A percentile compares a stretch with the other conserved stretches of the same genome.
These are phyloP conservation scores for Ceratobasidium sp. DNA, from an alignment of 1,284 basidiomycete genomes.

Conservation along the genomic window DNA sequence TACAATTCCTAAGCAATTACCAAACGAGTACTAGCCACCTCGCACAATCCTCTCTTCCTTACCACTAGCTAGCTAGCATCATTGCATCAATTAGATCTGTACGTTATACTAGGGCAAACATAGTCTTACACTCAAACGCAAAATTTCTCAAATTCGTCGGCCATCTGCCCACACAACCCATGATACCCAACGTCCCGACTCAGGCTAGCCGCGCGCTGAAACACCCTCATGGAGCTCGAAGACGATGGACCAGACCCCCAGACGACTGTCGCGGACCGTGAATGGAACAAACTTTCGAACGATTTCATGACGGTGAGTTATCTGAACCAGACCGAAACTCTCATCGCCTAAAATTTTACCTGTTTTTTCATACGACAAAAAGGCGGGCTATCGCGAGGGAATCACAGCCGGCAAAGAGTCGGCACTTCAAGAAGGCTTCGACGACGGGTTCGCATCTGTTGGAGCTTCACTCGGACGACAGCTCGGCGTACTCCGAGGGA, in stretches of 20 bases:
- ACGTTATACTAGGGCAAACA: background rate
- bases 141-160: background rate
- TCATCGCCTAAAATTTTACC: constrained; percentile 3
- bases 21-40: background rate
- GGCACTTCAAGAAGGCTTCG: constrained; percentile 83
- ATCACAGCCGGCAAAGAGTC: constrained; percentile 87
- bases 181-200: background rate
- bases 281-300: constrained; percentile 48
- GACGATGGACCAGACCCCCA: constrained; percentile 29
- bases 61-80: background rate
- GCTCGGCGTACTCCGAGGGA: constrained; percentile 78
- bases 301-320: constrained; percentile 47
- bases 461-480: constrained; percentile 81
- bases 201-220: constrained; percentile 19
- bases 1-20: background rate
- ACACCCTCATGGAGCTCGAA: constrained; percentile 44
- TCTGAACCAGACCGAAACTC: background rate
- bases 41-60: background rate
- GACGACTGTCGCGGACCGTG: constrained; percentile 41
- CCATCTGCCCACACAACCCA: background rate
- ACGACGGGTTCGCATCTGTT: constrained; percentile 77
- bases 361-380: constrained; percentile 56
- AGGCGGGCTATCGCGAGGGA: constrained; percentile 89
- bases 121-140: background rate
- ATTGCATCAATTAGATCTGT: background rate